phyloP scores from a whole-genome alignment of 768 basidiomycete species.

The Termitomyces eurrhizus region DNA sequence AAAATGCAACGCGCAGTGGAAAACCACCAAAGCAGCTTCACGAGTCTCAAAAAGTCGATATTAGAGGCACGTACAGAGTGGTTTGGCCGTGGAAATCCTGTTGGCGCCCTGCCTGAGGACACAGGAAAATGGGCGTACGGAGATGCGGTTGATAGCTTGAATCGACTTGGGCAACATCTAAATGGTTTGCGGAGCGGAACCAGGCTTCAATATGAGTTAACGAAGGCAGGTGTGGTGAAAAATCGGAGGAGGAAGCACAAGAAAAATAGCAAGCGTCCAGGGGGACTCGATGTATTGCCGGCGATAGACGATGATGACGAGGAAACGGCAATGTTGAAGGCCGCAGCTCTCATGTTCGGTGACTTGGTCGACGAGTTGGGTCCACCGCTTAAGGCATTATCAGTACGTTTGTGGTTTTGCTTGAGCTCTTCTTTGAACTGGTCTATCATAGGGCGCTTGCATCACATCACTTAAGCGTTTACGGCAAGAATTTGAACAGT shows the following conservation, averaged over 20 bases:
- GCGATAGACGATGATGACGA: slow-evolving; percentile 26
- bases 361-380: slow-evolving; percentile 78
- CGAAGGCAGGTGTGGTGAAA: slow-evolving; percentile 45
- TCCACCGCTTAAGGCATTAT: slow-evolving; percentile 69
- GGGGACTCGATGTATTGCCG: slow-evolving; percentile 5
- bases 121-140: slow-evolving; percentile 63
- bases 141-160: slow-evolving; percentile 83
- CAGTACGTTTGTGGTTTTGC: slow-evolving; percentile 41
- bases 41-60: slow-evolving; percentile 80
- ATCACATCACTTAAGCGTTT: slow-evolving; percentile 58
- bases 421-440: not conserved
- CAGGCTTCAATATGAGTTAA: slow-evolving; percentile 77
- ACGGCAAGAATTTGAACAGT: slow-evolving; percentile 58
- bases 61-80: slow-evolving; percentile 88
- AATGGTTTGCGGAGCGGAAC: slow-evolving; percentile 86
- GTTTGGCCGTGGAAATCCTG: slow-evolving; percentile 32
- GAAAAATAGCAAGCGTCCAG: slow-evolving; percentile 11
- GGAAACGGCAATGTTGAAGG: slow-evolving; percentile 44
- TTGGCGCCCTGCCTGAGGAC: slow-evolving; percentile 22
- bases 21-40: slow-evolving; percentile 87
- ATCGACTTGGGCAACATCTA: slow-evolving; percentile 89
- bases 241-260: slow-evolving; percentile 19
- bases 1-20: slow-evolving; percentile 78
- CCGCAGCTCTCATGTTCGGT: slow-evolving; percentile 72
- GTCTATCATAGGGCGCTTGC: slow-evolving; percentile 49